Base-by-base conservation (phyloP, 176 grass and related monocot genomes). In the Carex myosuroides region DNA sequence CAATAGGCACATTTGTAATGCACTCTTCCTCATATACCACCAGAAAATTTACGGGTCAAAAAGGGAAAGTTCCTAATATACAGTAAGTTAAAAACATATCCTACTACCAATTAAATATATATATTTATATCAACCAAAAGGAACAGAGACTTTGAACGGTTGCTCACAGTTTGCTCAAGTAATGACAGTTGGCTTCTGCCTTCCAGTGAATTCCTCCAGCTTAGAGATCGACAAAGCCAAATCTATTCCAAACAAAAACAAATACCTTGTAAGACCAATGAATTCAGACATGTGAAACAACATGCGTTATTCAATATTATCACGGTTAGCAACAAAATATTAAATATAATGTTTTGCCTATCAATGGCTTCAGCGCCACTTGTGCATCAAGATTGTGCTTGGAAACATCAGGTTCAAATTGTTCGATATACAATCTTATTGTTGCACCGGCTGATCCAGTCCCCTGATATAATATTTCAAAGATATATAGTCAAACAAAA, bases 371-470 rank as follows among this genome's bases (percentile, higher is more conserved):
- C 80, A 97, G 86, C 53, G 88, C 90, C 64, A 74, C 88, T 70
- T 94, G 94, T 44, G 94, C 94, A 91, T 97, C 92, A 0, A 88
- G 44, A 50, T 82, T 84, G 74, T 97, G 94, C 64, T 92, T 94
- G 32, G 94, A 89, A 64, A 60, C 72, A 85, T 97, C 88, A 1
- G 92, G 76, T 83, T 97, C 94, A 0, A 89, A 97, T 65, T 97
- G 94, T 69, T 97, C 94, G 14, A 94, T 89, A 71, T 97, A 97
- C 26, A 97, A 10, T 5, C 94, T 87, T 22, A 97, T 85, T 3
- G 94, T 97, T 39, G 94, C 94, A 67, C 94, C 94, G 22, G 94
- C 94, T 2, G 94, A 97, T 87, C 94, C 94, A 67, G 94, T 97
- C 76, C 94, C 94, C 94, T 97, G 46, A 18, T 81, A 87, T 59